Base-by-base conservation (phyloP, 352 stramenopile genomes). In the Proteromonas lacertae region DNA sequence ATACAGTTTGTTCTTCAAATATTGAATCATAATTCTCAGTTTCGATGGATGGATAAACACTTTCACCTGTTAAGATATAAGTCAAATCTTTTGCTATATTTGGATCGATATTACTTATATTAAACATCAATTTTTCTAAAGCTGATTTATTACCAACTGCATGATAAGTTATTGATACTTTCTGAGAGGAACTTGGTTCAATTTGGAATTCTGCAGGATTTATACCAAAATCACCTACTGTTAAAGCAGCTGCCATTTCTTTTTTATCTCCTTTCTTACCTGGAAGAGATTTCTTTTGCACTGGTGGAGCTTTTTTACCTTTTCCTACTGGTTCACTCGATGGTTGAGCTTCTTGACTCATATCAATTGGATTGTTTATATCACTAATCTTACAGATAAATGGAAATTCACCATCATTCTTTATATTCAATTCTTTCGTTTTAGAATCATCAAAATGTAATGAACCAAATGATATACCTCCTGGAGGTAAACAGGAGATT, bases 1-100 rank as follows among this genome's bases (percentile, higher is more conserved):
- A 56, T 14, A 91, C 70, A 4, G 66, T 72, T 43, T 91, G 76
- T 52, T 90, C 76, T 45, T 91, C 76, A 38, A 91, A 91, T 35
- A 91, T 88, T 26, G 51, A 66, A 18, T 81, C 56, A 26, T 55
- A 82, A 38, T 89, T 66, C 8, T 44, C 59, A 4, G 56, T 67
- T 26, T 64, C 63, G 45, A 91, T 83, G 0, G 61, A 68, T n/a
- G 76, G 76, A n/a, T 70, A 71, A 50, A 74, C 87, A 29, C 65
- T 82, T 46, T 91, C 76, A 6, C 64, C 76, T 9, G 76, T 49
- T 4, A 88, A 38, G 36, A 88, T 73, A 38, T 83, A 89, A 4
- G 57, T 33, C 12, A 69, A 36, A 19, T 53, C 51, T 2, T 60
- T 48, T 24, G 30, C 42, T 26, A 73, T 52, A 1, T 53, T 36